A percentile compares a stretch with the other conserved stretches of the same genome.
Evolutionary conservation across 208 protist species (phyloP).

Genomic region (Sergeia podlipaevii): DNA sequence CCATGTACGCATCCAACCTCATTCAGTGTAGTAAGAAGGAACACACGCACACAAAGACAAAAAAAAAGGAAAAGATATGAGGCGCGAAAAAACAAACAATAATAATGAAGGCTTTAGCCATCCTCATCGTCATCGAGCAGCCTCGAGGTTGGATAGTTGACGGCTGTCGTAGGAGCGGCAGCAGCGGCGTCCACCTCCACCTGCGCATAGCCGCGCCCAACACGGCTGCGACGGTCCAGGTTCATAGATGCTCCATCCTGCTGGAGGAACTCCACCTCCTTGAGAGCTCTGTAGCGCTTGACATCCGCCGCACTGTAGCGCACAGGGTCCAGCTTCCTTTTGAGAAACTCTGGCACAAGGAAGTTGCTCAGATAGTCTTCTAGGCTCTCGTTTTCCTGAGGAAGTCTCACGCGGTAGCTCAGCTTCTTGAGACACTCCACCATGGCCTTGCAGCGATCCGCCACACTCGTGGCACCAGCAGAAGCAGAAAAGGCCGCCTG

Average conservation of each 20-base stretch:
- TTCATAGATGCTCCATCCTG: slow-evolving; percentile 60
- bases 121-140: slow-evolving; percentile 79
- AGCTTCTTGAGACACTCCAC: slow-evolving; percentile 61
- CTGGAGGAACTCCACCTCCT: slow-evolving; percentile 76
- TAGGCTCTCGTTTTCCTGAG: slow-evolving; percentile 36
- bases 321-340: slow-evolving; percentile 63
- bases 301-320: slow-evolving; percentile 54
- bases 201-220: slow-evolving; percentile 46
- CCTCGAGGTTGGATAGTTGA: slow-evolving; percentile 36
- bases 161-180: slow-evolving; percentile 6
- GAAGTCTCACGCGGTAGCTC: slow-evolving; percentile 48
- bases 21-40: too few relatives aligned
- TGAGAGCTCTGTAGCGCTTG: slow-evolving; percentile 54
- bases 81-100: neutral
- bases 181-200: slow-evolving; percentile 13
- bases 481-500: slow-evolving; percentile 6
- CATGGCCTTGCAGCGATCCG: slow-evolving; percentile 73
- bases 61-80: neutral
- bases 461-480: slow-evolving; percentile 16
- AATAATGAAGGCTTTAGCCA: too few relatives aligned
- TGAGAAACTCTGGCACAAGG: slow-evolving; percentile 60
- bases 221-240: slow-evolving; percentile 58
- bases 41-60: too few relatives aligned
- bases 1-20: too few relatives aligned
- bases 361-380: slow-evolving; percentile 61